These are phyloP conservation scores for Pilaira anomala DNA, from an alignment of 192 early-diverging fungal genomes.

Conservation along the genomic window DNA sequence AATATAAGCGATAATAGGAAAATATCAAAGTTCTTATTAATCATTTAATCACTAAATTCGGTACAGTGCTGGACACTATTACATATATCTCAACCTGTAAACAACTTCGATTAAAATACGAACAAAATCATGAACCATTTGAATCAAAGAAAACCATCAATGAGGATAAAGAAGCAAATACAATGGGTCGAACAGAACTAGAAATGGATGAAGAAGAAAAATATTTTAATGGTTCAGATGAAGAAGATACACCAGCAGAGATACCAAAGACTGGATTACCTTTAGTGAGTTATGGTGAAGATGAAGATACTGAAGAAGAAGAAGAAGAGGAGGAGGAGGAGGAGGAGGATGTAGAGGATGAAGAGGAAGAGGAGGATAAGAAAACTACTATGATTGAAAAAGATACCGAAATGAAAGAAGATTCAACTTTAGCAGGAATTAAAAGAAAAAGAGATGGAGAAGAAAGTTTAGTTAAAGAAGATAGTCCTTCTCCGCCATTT, in stretches of 20 bases:
- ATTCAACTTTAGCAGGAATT: neutral
- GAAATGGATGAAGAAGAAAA: slow-evolving; percentile 81
- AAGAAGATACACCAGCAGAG: slow-evolving; percentile 40
- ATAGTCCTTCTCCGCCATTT: neutral
- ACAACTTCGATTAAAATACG: slow-evolving; percentile 53
- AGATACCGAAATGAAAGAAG: too few species aligned
- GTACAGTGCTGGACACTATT: slow-evolving; percentile 55
- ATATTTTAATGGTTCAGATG: slow-evolving; percentile 74
- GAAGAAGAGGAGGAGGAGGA: slow-evolving; percentile 14
- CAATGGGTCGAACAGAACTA: too few species aligned
- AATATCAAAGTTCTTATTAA: slow-evolving; percentile 67
- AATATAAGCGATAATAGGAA: slow-evolving; percentile 49
- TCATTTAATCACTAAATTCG: slow-evolving; percentile 63
- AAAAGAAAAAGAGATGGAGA: neutral
- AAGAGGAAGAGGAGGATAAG: slow-evolving; percentile 18
- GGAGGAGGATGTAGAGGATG: slow-evolving; percentile 26
- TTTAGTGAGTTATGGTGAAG: slow-evolving; percentile 30
- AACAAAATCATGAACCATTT: slow-evolving; percentile 59
- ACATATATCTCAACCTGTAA: slow-evolving; percentile 64
- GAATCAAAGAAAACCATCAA: neutral
- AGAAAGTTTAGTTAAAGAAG: neutral
- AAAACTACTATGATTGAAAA: too few species aligned
- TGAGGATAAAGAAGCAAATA: too few species aligned
- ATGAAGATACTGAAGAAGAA: slow-evolving; percentile 20
- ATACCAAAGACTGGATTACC: neutral